These are phyloP conservation scores for Cryptosporidium ubiquitum DNA, from an alignment of 169 alveolate species.

Conservation along the genomic window DNA sequence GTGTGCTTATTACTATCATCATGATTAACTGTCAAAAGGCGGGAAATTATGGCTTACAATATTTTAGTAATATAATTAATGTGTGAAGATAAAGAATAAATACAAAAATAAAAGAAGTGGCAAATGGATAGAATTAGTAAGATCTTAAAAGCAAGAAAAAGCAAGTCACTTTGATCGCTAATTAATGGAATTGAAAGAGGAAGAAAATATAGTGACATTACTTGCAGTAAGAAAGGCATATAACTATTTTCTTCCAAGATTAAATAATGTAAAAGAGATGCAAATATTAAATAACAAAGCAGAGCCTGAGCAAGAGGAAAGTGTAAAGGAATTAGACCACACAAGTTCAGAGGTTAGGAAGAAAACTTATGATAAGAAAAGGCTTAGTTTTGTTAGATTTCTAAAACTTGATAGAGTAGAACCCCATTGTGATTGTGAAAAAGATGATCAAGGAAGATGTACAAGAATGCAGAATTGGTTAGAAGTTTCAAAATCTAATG, in stretches of 20 bases:
- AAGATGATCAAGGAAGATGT: conserved; percentile 54
- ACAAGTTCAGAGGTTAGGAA: neutral
- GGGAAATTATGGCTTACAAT: neutral
- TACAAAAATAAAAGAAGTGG: neutral
- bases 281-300: neutral
- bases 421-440: conserved; percentile 64
- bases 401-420: conserved; percentile 1
- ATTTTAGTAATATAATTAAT: neutral
- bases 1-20: neutral
- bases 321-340: neutral
- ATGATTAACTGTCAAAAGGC: neutral
- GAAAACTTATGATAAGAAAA: neutral
- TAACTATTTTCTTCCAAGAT: conserved; percentile 39
- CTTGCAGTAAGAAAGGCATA: conserved; percentile 52
- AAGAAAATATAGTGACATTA: conserved; percentile 28
- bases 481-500: conserved; percentile 11
- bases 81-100: neutral
- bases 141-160: neutral
- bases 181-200: conserved; percentile 24
- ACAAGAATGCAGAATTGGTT: conserved; percentile 49
- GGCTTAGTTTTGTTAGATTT: conserved; percentile 19
- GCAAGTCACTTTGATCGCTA: neutral
- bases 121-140: neutral
- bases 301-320: neutral
- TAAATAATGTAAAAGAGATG: conserved; percentile 28